Base-by-base conservation (phyloP, 768 basidiomycete genomes). In the Rubroboletus pulcherrimus region DNA sequence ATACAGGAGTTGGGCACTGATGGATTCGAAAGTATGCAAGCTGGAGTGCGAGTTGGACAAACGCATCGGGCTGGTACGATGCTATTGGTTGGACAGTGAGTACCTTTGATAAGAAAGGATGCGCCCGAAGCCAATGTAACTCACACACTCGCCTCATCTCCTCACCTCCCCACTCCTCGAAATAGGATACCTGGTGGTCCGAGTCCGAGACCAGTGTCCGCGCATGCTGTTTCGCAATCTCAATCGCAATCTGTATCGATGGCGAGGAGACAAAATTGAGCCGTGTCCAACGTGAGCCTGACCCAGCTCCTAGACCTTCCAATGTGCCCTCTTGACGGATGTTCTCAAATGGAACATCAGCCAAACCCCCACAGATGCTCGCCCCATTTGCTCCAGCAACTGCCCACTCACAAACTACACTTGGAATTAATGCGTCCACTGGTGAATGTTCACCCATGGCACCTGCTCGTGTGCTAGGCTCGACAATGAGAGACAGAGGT, bases 371-470 rank as follows among this genome's bases (percentile, higher is more conserved):
- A 0, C 83, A 34, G 5, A 60, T 15, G 40, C 31, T 58, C 4
- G 39, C 37, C 0, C 61, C 68, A 37, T 56, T 54, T 9, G 63
- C 66, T 7, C 60, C 59, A 33, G 68, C 81, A 37, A 97, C 74
- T 1, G 85, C 85, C 62, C 91, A 95, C 61, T 97, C 93, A 33
- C 85, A 84, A 8, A 90, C 84, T 46, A 93, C 87, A 57, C 89
- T 91, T 0, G 94, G 94, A 2, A 95, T 85, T 14, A 98, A 76
- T 1, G 94, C 96, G 59, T 97, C 95, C 55, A 87, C 87, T 0
- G 91, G 87, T 0, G 91, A 89, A 68, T 96, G 94, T 72, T 98
- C 95, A 5, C 95, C 95, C 64, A 85, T 83, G 40, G 89, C 88
- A 38, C 93, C 91, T 7, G 91, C 90, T 37, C 91, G 85, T 2